A percentile compares a stretch with the other conserved stretches of the same genome.
Conservation (phyloP, 208 protist genomes). For the Wallacemonas rigidus region DNA sequence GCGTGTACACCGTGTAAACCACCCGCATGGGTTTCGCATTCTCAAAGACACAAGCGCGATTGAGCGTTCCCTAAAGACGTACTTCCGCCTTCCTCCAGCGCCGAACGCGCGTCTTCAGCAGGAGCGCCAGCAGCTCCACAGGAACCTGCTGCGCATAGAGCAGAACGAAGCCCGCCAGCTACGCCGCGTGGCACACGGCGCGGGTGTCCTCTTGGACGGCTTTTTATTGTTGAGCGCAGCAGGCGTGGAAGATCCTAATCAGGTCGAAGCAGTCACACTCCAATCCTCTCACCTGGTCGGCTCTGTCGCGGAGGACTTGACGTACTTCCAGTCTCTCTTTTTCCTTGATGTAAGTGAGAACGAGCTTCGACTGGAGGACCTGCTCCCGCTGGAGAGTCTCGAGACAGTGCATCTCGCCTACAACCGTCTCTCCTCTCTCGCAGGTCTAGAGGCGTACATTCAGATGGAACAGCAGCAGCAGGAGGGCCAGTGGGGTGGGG, state of each 20-base stretch:
- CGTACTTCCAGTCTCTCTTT: slow-evolving; percentile 63
- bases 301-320: slow-evolving; percentile 73
- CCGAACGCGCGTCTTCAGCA: slow-evolving; percentile 39
- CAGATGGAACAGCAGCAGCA: slow-evolving; percentile 13
- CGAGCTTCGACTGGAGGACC: slow-evolving; percentile 54
- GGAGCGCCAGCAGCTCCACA: slow-evolving; percentile 49
- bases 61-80: slow-evolving; percentile 80
- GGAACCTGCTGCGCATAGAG: slow-evolving; percentile 48
- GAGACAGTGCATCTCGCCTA: slow-evolving; percentile 81
- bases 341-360: slow-evolving; percentile 90
- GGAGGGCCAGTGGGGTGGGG: slow-evolving; percentile 1
- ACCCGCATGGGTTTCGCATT: slow-evolving; percentile 88
- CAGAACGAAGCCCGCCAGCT: slow-evolving; percentile 37
- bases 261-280: slow-evolving; percentile 70
- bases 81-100: slow-evolving; percentile 86
- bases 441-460: slow-evolving; percentile 24
- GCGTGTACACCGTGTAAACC: slow-evolving; percentile 41
- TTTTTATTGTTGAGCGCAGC: slow-evolving; percentile 78
- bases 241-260: slow-evolving; percentile 60
- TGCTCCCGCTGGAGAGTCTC: slow-evolving; percentile 58
- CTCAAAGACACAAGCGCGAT: slow-evolving; percentile 70
- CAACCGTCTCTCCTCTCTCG: slow-evolving; percentile 69
- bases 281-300: slow-evolving; percentile 63
- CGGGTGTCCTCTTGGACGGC: slow-evolving; percentile 68
- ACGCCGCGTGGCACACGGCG: slow-evolving; percentile 31